Percentiles rank a stretch among this genome's conserved stretches.
phyloP scores from a whole-genome alignment of 2,329 filamentous ascomycete genomes.

The Xylariales sp. region DNA sequence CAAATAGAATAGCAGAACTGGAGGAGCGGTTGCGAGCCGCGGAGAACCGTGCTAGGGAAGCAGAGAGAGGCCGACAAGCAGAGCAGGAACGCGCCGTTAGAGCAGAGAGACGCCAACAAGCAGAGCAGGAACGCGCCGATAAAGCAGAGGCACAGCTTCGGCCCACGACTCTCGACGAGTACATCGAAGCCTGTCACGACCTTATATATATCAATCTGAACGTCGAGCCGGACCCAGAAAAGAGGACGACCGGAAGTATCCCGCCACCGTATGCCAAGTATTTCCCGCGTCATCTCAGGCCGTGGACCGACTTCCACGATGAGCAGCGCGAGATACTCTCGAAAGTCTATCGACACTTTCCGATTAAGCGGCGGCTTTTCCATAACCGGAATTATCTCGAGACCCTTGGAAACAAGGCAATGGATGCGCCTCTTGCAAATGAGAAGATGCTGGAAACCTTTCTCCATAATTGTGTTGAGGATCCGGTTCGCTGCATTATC shows the following conservation, averaged over 20 bases:
- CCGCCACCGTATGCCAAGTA: slow-evolving; percentile 47
- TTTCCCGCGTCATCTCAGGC: slow-evolving; percentile 47
- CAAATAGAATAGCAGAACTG: slow-evolving; percentile 17
- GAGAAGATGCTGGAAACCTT: slow-evolving; percentile 50
- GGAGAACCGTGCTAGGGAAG: slow-evolving; percentile 11
- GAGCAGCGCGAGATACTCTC: slow-evolving; percentile 40
- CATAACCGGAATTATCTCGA: slow-evolving; percentile 43
- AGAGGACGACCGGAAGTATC: slow-evolving; percentile 28
- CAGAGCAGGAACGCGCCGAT: background rate
- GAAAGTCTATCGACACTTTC: slow-evolving; percentile 41
- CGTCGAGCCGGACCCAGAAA: slow-evolving; percentile 43
- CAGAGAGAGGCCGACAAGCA: background rate
- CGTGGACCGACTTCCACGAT: slow-evolving; percentile 49
- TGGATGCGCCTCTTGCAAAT: slow-evolving; percentile 37
- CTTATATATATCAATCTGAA: slow-evolving; percentile 43
- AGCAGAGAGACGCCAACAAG: background rate
- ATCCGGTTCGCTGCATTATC: slow-evolving; percentile 49
- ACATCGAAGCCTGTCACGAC: slow-evolving; percentile 48
- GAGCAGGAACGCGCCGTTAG: background rate
- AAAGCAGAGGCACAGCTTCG: slow-evolving; percentile 41
- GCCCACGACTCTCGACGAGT: slow-evolving; percentile 49
- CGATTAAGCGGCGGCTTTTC: slow-evolving; percentile 43
- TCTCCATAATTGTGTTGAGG: slow-evolving; percentile 46
- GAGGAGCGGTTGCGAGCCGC: slow-evolving; percentile 8
- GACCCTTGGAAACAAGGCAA: slow-evolving; percentile 42